Base-by-base conservation (phyloP, 441 rosid genomes). In the Macaranga tanarius region DNA sequence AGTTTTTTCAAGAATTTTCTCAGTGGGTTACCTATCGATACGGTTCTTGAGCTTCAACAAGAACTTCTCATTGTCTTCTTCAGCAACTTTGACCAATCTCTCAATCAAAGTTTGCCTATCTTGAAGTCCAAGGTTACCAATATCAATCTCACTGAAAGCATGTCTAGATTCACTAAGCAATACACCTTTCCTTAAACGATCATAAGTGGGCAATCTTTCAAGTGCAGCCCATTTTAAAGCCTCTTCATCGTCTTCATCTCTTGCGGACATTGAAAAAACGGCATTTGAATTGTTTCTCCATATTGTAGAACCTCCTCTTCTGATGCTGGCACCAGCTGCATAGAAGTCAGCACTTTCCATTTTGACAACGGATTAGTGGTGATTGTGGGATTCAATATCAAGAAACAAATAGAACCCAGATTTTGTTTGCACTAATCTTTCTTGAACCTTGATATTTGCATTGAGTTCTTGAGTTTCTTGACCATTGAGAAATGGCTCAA, bases 151-250 rank as follows among this genome's bases (percentile, higher is more conserved):
- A 63, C 64, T 42, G 5, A 77, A 64, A 4, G 38, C 76, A n/a
- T 85, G 84, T 16, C 75, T 65, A 0, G 91, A 80, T 5, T 25
- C 69, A 38, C 83, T 79, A 0, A 80, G 68, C 65, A 89, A 77
- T 60, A 91, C 79, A 3, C 97, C 97, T 80, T 81, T 90, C 81
- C 86, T 87, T 8, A 90, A 28, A 12, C 93, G 86, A 65, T 79
- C 87, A 51, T 73, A 85, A 12, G 97, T 92, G 0, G 93, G 97
- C 12, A 92, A 83, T 75, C 75, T 89, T 82, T 91, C 92, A 7
- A 91, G 62, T 25, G 88, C 87, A 42, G 92, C 97, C 92, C 93
- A 88, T 78, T 59, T 87, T 28, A 89, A 82, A 75, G 91, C 97
- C 62, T 89, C 95, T 67, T 91, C 97, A 4, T 89, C 95, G 50